phyloP scores from a whole-genome alignment of 2,329 filamentous ascomycete genomes.

The Phyllosticta capitalensis region DNA sequence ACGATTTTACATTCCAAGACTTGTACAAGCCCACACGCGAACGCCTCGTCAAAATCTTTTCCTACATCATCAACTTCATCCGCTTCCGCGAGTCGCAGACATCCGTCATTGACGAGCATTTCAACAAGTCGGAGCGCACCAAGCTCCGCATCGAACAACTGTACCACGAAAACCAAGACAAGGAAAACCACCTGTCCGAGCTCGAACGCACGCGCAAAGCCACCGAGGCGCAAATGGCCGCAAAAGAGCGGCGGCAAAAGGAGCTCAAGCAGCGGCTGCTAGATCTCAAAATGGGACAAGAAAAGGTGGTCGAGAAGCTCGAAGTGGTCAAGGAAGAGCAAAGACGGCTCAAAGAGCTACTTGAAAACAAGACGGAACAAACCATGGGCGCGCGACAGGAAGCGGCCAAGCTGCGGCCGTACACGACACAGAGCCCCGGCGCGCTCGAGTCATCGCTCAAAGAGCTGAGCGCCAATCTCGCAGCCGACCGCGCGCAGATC shows the following conservation, averaged over 20 bases:
- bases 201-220: conserved; percentile 71
- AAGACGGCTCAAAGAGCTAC: conserved; percentile 57
- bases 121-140: conserved; percentile 78
- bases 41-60: conserved; percentile 88
- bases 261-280: conserved; percentile 75
- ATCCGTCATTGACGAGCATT: conserved; percentile 79
- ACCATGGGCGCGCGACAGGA: conserved; percentile 70
- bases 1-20: conserved; percentile 88
- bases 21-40: conserved; percentile 84
- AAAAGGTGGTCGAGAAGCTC: conserved; percentile 70
- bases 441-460: conserved; percentile 72
- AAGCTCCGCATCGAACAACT: conserved; percentile 82
- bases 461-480: conserved; percentile 71
- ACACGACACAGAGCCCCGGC: conserved; percentile 80
- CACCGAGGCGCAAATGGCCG: conserved; percentile 71
- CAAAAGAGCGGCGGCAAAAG: conserved; percentile 79
- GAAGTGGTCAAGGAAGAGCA: conserved; percentile 79
- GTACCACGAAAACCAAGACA: conserved; percentile 77
- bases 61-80: conserved; percentile 97
- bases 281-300: conserved; percentile 72
- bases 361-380: conserved; percentile 63
- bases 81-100: conserved; percentile 93
- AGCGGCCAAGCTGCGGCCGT: conserved; percentile 79
- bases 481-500: conserved; percentile 71
- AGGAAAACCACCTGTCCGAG: conserved; percentile 68